phyloP scores from a whole-genome alignment of 257 asterid species.

The Sherardia arvensis region DNA sequence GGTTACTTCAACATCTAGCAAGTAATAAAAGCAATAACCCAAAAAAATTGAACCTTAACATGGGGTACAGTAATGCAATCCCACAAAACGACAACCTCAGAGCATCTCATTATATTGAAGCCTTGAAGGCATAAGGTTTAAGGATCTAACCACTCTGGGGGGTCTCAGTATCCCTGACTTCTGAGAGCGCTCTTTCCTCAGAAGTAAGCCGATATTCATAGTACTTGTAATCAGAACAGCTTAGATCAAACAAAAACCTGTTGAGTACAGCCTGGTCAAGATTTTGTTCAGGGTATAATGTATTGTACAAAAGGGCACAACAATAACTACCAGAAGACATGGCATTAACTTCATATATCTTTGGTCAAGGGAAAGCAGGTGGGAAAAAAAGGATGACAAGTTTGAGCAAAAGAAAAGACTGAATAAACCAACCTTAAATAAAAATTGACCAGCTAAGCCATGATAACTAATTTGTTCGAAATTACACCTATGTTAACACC shows the following conservation, averaged over 20 bases:
- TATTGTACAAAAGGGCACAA: not conserved
- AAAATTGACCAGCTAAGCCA: not conserved
- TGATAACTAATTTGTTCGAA: not conserved
- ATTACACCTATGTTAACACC: not conserved
- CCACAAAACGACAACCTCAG: not conserved
- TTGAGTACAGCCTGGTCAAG: not conserved
- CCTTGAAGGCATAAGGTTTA: not conserved
- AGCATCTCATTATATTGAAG: not conserved
- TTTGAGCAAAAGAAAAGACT: not conserved
- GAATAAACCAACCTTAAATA: too few relatives aligned
- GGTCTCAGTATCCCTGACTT: conserved; percentile 38
- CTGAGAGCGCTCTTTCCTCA: conserved; percentile 66
- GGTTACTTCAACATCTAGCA: not conserved
- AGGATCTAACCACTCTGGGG: conserved; percentile 45
- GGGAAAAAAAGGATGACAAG: not conserved
- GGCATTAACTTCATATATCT: not conserved
- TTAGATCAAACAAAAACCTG: conserved; percentile 77
- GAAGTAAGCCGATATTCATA: conserved; percentile 61
- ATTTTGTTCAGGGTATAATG: not conserved
- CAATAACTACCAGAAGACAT: not conserved
- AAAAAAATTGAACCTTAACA: not conserved
- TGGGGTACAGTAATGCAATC: not conserved
- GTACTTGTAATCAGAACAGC: conserved; percentile 73
- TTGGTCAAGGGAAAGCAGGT: not conserved
- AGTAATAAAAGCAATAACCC: not conserved